phyloP scores from a whole-genome alignment of 164 flowering plant species.

The Platanus orientalis region DNA sequence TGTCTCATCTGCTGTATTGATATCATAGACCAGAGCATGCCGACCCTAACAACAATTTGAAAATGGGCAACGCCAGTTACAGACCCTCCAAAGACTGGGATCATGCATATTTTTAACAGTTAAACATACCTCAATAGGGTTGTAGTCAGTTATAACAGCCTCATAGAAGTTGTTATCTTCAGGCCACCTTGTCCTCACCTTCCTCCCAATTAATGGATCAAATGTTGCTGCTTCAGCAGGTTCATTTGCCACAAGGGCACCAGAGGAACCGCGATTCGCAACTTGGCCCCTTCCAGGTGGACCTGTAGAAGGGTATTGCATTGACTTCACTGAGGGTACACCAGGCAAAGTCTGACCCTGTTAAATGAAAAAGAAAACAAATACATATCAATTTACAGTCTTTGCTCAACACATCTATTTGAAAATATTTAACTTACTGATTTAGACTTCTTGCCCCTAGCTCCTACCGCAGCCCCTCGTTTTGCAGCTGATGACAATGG shows the following conservation, averaged over 20 bases:
- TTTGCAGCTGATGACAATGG: slow-evolving; percentile 40
- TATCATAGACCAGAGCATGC: slow-evolving; percentile 52
- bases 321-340: slow-evolving; percentile 39
- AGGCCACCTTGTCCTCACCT: slow-evolving; percentile 94
- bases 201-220: slow-evolving; percentile 71
- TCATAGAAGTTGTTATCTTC: slow-evolving; percentile 92
- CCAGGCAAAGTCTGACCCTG: slow-evolving; percentile 32
- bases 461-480: slow-evolving; percentile 26
- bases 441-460: slow-evolving; percentile 46
- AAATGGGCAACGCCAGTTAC: slow-evolving; percentile 4
- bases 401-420: background rate
- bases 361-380: slow-evolving; percentile 4
- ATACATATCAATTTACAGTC: slow-evolving; percentile 4
- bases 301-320: slow-evolving; percentile 49
- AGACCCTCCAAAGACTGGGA: background rate
- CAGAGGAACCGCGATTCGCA: slow-evolving; percentile 45
- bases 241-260: slow-evolving; percentile 45
- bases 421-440: slow-evolving; percentile 36
- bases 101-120: background rate
- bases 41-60: slow-evolving; percentile 37
- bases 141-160: slow-evolving; percentile 80
- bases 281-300: slow-evolving; percentile 58
- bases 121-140: slow-evolving; percentile 53
- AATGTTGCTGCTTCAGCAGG: slow-evolving; percentile 38
- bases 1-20: slow-evolving; percentile 38